Evolutionary conservation across 2,329 filamentous ascomycete species (phyloP).

Genomic region (Colletotrichum tanaceti): DNA sequence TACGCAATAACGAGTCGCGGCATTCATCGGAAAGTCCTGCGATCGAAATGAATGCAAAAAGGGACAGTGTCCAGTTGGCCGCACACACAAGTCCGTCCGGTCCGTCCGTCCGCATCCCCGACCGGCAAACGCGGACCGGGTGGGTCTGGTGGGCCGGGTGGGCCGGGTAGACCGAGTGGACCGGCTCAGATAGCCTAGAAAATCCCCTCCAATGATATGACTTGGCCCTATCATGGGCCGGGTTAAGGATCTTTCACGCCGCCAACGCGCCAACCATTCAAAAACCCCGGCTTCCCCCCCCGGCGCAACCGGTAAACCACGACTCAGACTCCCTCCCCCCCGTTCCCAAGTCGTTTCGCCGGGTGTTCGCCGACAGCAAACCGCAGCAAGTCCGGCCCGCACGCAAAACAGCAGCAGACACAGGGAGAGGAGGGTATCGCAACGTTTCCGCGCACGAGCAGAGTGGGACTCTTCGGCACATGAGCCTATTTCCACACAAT

Average conservation of each 20-base stretch:
- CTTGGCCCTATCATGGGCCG: conserved; percentile 27
- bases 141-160: not conserved
- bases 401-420: not conserved
- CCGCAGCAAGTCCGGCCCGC: not conserved
- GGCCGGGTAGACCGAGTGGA: conserved; percentile 18
- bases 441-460: not conserved
- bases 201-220: conserved; percentile 34
- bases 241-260: conserved; percentile 11
- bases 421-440: not conserved
- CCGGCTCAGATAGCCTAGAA: conserved; percentile 13
- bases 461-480: conserved; percentile 14
- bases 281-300: conserved; percentile 32
- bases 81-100: too few relatives aligned
- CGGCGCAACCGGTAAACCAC: conserved; percentile 36
- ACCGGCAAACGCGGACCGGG: conserved; percentile 36
- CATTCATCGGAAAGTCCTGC: not conserved
- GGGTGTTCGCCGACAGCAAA: conserved; percentile 11
- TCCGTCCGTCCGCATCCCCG: not conserved
- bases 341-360: conserved; percentile 26
- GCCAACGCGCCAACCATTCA: conserved; percentile 19
- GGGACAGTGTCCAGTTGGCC: not conserved
- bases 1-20: not conserved
- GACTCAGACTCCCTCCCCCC: conserved; percentile 7
- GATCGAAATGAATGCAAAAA: too few relatives aligned
- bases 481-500: conserved; percentile 5